Evolutionary conservation across 257 asterid genomes (phyloP), one percentile per base, ranked within the genome.

Genomic region (Misopates orontium): DNA sequence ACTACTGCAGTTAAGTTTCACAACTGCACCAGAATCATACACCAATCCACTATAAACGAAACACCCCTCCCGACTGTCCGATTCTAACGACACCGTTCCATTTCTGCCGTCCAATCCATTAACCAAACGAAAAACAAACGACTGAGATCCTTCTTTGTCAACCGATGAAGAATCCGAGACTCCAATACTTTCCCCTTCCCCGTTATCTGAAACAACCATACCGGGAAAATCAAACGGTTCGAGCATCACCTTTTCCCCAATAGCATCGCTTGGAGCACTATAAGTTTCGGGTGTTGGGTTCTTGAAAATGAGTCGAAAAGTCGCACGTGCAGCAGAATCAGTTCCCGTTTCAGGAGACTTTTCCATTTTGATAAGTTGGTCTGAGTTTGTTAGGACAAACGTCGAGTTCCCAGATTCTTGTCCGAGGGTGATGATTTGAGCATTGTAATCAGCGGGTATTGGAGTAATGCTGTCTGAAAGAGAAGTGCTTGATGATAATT

Each of bases 191-290:
- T 84, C 57, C 16, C 77, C 84, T 62, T 73, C 78, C 3, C 86
- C 88, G 39, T 80, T 72, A 58, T 86, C 85, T 56, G 66, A 56
- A 64, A 91, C 56, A 41, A 68, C 62, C 76, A 47, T 67, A 18
- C 92, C 96, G 0, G 98, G 96, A 15, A 73, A 80, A 75, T 85
- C 82, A 20, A 84, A 83, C 1, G 83, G 79, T 70, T 91, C 98
- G 32, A 91, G 70, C 88, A 61, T 77, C 64, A 88, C 77, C 8
- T 13, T 23, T 56, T 69, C 54, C 36, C 79, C 82, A 1, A 73
- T 47, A 22, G 63, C 66, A 31, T 65, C 75, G 54, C 31, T 48
- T 42, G 73, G 66, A 10, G 54, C 64, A 48, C 68, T 47, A 18
- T 58, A 56, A 5, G 47, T 69, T 47, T 52, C 49, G 2, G 58